Evolutionary conservation across 1,284 basidiomycete genomes (phyloP).

Genomic region (Bjerkandera adusta): DNA sequence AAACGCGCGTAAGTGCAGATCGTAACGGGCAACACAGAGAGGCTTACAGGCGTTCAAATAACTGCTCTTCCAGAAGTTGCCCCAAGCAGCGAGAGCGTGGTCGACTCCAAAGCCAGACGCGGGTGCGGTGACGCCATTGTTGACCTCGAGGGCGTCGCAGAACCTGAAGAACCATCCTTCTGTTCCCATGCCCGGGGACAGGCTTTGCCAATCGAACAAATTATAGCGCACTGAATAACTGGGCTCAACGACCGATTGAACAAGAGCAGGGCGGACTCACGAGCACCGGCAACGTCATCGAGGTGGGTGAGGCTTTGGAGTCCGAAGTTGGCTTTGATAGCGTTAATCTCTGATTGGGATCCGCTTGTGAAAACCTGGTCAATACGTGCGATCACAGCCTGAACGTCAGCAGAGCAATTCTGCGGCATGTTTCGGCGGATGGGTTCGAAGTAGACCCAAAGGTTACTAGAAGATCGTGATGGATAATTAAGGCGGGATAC

Average conservation of each 20-base stretch:
- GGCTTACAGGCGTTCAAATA: constrained; percentile 42
- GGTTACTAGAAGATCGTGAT: constrained; percentile 34
- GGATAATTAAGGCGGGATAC: background rate
- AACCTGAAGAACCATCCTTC: constrained; percentile 55
- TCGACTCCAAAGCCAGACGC: constrained; percentile 60
- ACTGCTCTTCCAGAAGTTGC: constrained; percentile 47
- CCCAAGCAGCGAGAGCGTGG: constrained; percentile 62
- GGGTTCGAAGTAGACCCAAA: constrained; percentile 74
- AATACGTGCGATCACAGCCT: constrained; percentile 63
- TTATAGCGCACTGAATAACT: constrained; percentile 51
- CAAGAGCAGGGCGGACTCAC: constrained; percentile 29
- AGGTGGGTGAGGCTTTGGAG: constrained; percentile 54
- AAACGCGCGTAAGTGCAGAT: no score
- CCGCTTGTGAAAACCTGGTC: constrained; percentile 52
- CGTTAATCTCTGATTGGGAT: constrained; percentile 43
- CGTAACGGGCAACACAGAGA: background rate
- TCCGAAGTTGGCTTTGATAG: constrained; percentile 57
- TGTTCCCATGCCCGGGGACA: constrained; percentile 44
- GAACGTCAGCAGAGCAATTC: constrained; percentile 72
- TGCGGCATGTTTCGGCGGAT: constrained; percentile 65
- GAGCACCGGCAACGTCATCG: constrained; percentile 64
- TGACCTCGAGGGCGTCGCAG: constrained; percentile 73
- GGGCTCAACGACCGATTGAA: background rate
- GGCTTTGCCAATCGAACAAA: constrained; percentile 54
- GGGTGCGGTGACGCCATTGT: constrained; percentile 54